phyloP scores from a whole-genome alignment of 441 rosid genomes.

The Erodium moschatum region DNA sequence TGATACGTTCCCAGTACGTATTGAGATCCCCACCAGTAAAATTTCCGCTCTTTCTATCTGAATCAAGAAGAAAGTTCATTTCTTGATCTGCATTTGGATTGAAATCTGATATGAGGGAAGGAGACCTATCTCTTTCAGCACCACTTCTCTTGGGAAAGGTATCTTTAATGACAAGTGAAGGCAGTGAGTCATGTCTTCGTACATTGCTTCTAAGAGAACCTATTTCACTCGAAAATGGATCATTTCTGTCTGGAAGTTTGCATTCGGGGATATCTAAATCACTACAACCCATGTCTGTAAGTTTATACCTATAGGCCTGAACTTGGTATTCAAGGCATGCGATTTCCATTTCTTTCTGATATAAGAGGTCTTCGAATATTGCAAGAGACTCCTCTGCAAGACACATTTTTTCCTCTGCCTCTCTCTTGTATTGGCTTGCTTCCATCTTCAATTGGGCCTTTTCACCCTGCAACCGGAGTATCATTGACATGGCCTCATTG shows the following conservation, averaged over 20 bases:
- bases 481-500: slow-evolving; percentile 79
- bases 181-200: slow-evolving; percentile 31
- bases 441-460: slow-evolving; percentile 73
- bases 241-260: slow-evolving; percentile 39
- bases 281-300: slow-evolving; percentile 55
- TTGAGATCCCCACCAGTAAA: not conserved
- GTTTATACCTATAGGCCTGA: slow-evolving; percentile 61
- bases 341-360: slow-evolving; percentile 80
- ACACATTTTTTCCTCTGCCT: slow-evolving; percentile 75
- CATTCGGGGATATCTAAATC: slow-evolving; percentile 35
- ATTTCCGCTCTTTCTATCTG: not conserved
- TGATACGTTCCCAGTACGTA: not conserved
- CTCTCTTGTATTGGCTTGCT: slow-evolving; percentile 75
- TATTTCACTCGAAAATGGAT: slow-evolving; percentile 23
- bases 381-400: slow-evolving; percentile 72
- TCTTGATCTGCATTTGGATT: not conserved
- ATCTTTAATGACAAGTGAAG: not conserved
- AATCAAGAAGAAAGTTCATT: not conserved
- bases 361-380: slow-evolving; percentile 55
- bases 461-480: slow-evolving; percentile 71
- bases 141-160: not conserved
- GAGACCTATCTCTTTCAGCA: not conserved
- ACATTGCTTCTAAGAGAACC: slow-evolving; percentile 13
- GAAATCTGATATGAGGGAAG: not conserved
- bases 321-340: slow-evolving; percentile 74